Evolutionary conservation across 2,329 filamentous ascomycete species (phyloP).

Genomic region (Alternaria gansuensis): DNA sequence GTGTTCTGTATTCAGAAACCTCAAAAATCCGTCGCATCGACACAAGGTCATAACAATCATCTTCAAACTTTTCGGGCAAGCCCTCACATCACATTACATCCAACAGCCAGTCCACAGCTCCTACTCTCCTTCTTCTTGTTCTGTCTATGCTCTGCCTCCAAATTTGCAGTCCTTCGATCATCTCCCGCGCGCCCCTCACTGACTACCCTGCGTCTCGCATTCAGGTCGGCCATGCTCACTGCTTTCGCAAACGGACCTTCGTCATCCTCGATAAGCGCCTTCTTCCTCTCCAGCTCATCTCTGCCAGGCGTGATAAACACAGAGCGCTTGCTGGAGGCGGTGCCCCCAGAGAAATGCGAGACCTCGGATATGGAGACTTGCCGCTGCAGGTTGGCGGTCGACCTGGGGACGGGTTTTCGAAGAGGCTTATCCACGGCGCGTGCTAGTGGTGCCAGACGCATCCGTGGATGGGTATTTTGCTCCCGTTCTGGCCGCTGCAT

Average conservation of each 20-base stretch:
- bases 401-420: not conserved
- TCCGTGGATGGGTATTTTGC: not conserved
- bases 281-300: conserved; percentile 48
- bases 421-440: not conserved
- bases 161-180: conserved; percentile 3
- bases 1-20: not conserved
- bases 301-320: conserved; percentile 42
- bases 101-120: conserved; percentile 6
- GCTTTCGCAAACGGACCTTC: conserved; percentile 36
- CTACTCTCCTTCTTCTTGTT: conserved; percentile 1
- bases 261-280: conserved; percentile 32
- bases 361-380: conserved; percentile 12
- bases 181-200: conserved; percentile 13
- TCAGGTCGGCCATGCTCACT: conserved; percentile 30
- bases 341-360: conserved; percentile 13
- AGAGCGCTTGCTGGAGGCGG: conserved; percentile 16
- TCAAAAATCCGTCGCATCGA: not conserved
- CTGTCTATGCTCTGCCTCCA: not conserved
- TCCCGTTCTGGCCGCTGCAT: conserved; percentile 2
- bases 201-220: conserved; percentile 26
- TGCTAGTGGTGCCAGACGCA: not conserved
- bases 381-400: not conserved
- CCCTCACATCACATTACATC: conserved; percentile 34
- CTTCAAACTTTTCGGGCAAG: not conserved
- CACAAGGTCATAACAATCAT: not conserved